A percentile compares a stretch with the other conserved stretches of the same genome.
These are phyloP conservation scores for Aplosporella prunicola DNA, from an alignment of 2,329 filamentous ascomycete genomes.

Conservation along the genomic window DNA sequence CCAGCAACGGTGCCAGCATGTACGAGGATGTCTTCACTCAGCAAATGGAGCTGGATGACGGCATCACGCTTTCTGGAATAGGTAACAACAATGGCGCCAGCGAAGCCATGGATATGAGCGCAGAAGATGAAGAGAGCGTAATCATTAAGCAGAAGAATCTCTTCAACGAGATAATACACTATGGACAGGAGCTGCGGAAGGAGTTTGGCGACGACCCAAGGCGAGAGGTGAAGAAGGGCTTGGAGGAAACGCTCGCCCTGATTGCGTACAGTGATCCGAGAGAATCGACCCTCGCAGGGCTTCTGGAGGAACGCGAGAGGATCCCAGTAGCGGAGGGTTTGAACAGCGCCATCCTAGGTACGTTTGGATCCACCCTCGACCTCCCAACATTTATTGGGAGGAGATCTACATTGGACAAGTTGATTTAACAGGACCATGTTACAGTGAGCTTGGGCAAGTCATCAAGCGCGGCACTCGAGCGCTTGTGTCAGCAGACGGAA, in stretches of 20 bases:
- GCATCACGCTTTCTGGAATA: constrained; percentile 26
- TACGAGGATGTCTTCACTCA: constrained; percentile 41
- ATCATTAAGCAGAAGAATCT: constrained; percentile 39
- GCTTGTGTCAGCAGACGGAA: constrained; percentile 75
- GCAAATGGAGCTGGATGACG: constrained; percentile 51
- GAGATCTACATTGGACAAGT: background rate
- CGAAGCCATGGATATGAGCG: constrained; percentile 21
- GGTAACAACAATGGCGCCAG: constrained; percentile 2
- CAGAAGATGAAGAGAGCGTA: too few species aligned
- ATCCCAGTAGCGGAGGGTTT: constrained; percentile 81
- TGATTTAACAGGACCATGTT: too few species aligned
- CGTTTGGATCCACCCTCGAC: too few species aligned
- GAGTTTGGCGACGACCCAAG: constrained; percentile 68
- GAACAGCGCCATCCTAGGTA: constrained; percentile 84
- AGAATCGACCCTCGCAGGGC: constrained; percentile 63
- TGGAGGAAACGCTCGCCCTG: constrained; percentile 79
- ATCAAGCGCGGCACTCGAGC: constrained; percentile 75
- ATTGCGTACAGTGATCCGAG: constrained; percentile 79
- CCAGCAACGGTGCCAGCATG: constrained; percentile 32
- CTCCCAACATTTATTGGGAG: too few species aligned
- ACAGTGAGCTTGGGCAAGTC: constrained; percentile 84
- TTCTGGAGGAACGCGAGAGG: constrained; percentile 67
- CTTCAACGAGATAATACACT: constrained; percentile 61
- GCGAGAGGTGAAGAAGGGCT: constrained; percentile 59
- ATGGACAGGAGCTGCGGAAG: constrained; percentile 66